Conservation (phyloP, 1,139 yeast genomes). For the Tardiomyces depauwii region DNA sequence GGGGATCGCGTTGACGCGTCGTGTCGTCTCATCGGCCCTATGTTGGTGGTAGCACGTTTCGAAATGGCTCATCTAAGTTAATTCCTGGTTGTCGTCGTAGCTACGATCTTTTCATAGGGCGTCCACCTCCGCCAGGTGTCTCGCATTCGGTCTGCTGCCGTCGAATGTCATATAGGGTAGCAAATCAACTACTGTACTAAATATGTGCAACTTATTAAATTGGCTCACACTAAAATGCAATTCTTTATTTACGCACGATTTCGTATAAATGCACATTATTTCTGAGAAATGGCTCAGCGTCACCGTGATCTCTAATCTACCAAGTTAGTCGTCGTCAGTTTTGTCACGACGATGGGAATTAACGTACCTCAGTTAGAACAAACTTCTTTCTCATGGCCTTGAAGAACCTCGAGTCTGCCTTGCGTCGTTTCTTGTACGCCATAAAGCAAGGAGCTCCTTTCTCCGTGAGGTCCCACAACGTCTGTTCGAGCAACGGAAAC, state of each 20-base stretch:
- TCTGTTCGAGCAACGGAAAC: constrained; percentile 38
- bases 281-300: constrained; percentile 16
- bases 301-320: background rate
- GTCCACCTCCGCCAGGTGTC: too few relatives aligned
- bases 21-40: too few relatives aligned
- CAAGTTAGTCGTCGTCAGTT: constrained; percentile 29
- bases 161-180: too few relatives aligned
- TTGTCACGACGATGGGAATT: constrained; percentile 12
- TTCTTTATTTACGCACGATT: constrained; percentile 20
- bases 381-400: constrained; percentile 18
- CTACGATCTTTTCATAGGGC: too few relatives aligned
- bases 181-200: too few relatives aligned
- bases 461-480: constrained; percentile 34
- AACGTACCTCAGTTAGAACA: constrained; percentile 8
- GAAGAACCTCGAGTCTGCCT: constrained; percentile 42
- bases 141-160: too few relatives aligned
- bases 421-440: constrained; percentile 42
- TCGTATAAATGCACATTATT: constrained; percentile 34
- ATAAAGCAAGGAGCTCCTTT: constrained; percentile 33
- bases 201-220: too few relatives aligned
- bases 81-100: too few relatives aligned
- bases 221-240: too few relatives aligned
- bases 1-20: too few relatives aligned
- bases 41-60: too few relatives aligned
- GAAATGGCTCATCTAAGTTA: too few relatives aligned